These are phyloP conservation scores for Apiotrichum sp. DNA, from an alignment of 1,284 basidiomycete genomes.

Conservation along the genomic window DNA sequence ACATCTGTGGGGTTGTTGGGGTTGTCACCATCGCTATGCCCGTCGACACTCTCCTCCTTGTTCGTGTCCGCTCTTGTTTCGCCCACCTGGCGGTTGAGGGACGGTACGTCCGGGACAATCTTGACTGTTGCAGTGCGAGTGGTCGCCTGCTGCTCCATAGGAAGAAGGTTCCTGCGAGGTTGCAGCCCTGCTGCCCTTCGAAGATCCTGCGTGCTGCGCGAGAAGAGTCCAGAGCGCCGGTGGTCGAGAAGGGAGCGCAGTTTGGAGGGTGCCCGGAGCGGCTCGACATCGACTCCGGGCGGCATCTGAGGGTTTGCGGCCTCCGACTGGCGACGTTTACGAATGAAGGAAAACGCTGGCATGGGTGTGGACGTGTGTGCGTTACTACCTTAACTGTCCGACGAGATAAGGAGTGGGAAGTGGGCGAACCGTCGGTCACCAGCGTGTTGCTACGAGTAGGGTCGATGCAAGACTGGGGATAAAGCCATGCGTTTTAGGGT, in stretches of 20 bases:
- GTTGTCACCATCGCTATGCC: neutral
- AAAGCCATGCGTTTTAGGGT: too few species aligned
- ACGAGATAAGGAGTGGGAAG: too few species aligned
- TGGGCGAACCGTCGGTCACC: too few species aligned
- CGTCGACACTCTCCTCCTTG: neutral
- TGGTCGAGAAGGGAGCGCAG: neutral
- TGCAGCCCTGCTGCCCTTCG: neutral
- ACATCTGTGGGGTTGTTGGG: neutral
- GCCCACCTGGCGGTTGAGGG: neutral
- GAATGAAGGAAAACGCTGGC: neutral
- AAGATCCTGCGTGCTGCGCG: neutral
- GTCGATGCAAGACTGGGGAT: too few species aligned
- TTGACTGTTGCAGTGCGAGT: neutral
- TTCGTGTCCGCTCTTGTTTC: neutral
- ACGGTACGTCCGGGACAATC: neutral
- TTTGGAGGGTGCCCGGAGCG: neutral
- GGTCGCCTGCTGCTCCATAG: neutral
- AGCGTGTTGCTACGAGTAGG: neutral
- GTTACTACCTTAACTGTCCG: too few species aligned
- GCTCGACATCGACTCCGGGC: neutral
- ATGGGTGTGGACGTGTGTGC: neutral
- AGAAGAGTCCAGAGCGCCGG: neutral
- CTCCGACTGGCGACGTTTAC: neutral
- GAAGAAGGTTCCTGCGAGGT: neutral
- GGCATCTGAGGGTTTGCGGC: neutral